These are phyloP conservation scores for Areca catechu DNA, from an alignment of 176 grass and related monocot species.

Conservation along the genomic window DNA sequence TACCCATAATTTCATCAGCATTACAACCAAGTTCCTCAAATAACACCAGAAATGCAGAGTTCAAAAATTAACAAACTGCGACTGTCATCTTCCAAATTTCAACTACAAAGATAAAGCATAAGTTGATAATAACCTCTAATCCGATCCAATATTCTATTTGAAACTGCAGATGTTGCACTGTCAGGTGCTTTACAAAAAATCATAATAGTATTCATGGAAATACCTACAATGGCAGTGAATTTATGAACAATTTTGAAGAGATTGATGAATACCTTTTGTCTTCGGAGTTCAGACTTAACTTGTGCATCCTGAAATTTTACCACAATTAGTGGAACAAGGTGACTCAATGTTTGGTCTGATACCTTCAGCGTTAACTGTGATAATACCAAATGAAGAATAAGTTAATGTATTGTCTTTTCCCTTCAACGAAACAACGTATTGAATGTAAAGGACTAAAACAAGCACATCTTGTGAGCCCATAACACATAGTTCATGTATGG, in stretches of 20 bases:
- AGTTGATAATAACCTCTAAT: no score
- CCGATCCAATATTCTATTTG: no score
- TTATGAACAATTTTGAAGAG: constrained; percentile 48
- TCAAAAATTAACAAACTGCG: neutral
- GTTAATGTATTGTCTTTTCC: neutral
- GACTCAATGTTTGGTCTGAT: constrained; percentile 87
- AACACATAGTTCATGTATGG: no score
- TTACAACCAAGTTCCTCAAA: constrained; percentile 71
- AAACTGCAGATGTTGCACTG: neutral
- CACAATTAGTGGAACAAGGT: constrained; percentile 76
- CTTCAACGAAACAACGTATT: no score
- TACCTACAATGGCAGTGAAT: constrained; percentile 80
- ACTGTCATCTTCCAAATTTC: neutral
- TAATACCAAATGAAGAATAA: constrained; percentile 43
- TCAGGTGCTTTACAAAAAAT: neutral
- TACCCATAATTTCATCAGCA: constrained; percentile 70
- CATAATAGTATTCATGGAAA: neutral
- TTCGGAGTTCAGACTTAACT: constrained; percentile 37
- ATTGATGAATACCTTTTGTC: constrained; percentile 32
- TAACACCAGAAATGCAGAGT: constrained; percentile 32
- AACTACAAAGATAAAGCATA: no score
- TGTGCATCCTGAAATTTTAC: constrained; percentile 55
- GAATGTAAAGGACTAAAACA: no score
- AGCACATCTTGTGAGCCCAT: no score
- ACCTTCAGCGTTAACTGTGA: constrained; percentile 85